Evolutionary conservation across 768 basidiomycete species (phyloP).

Genomic region (Russula foetens): DNA sequence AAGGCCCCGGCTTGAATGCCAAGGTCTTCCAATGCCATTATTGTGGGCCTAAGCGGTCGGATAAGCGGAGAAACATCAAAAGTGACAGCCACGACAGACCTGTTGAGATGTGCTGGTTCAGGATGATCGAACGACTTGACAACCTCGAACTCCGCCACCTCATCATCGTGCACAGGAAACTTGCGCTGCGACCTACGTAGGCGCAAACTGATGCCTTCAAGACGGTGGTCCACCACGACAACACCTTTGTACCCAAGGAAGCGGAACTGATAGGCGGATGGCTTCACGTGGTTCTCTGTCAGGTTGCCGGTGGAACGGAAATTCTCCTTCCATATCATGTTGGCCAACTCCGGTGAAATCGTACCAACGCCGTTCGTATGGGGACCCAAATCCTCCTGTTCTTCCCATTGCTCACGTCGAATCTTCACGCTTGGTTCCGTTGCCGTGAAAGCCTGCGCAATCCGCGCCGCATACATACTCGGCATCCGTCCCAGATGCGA

Average conservation of each 20-base stretch:
- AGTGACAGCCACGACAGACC: not conserved
- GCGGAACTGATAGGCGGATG: conserved; percentile 24
- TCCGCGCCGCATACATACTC: conserved; percentile 75
- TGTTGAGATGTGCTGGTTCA: conserved; percentile 45
- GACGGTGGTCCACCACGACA: conserved; percentile 49
- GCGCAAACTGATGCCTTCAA: conserved; percentile 61
- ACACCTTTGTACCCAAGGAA: conserved; percentile 78
- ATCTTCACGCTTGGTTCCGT: conserved; percentile 70
- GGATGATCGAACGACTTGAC: conserved; percentile 54
- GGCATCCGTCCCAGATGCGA: conserved; percentile 36
- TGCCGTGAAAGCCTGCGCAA: conserved; percentile 75
- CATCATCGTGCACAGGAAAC: conserved; percentile 45
- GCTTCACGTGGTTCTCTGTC: not conserved
- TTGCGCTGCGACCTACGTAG: conserved; percentile 71
- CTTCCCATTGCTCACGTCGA: conserved; percentile 47
- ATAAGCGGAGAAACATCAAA: not conserved
- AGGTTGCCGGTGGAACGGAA: conserved; percentile 30
- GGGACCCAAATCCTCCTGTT: conserved; percentile 48
- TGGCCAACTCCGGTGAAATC: conserved; percentile 50
- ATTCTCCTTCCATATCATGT: conserved; percentile 50
- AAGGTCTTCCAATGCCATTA: not conserved
- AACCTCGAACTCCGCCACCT: conserved; percentile 57
- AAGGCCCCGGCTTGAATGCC: not conserved
- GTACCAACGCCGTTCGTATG: conserved; percentile 80
- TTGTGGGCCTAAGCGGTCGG: not conserved